These are phyloP conservation scores for Capsicum chinense DNA, from an alignment of 257 asterid genomes.

Conservation along the genomic window DNA sequence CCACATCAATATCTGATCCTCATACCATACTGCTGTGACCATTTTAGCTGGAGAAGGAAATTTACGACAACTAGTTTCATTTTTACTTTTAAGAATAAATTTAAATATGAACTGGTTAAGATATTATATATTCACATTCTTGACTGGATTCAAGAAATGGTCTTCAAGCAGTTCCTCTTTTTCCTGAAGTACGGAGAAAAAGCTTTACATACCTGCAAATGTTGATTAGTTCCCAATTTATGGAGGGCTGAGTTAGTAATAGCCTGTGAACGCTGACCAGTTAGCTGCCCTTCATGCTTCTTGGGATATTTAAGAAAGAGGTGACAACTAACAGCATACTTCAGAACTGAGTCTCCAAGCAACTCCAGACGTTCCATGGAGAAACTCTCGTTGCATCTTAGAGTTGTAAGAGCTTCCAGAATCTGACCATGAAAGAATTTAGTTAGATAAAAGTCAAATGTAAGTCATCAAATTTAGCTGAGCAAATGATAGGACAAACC, in stretches of 20 bases:
- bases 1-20: not conserved
- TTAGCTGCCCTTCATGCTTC: slow-evolving; percentile 72
- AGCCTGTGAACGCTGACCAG: slow-evolving; percentile 54
- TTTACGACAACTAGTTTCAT: not conserved
- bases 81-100: not conserved
- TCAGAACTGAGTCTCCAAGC: slow-evolving; percentile 91
- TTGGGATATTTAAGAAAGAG: slow-evolving; percentile 78
- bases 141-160: slow-evolving; percentile 16
- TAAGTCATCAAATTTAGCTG: slow-evolving; percentile 3
- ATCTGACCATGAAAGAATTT: slow-evolving; percentile 52
- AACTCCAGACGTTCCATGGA: slow-evolving; percentile 96
- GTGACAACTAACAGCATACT: slow-evolving; percentile 79
- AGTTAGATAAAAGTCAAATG: slow-evolving; percentile 29
- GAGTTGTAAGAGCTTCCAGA: slow-evolving; percentile 87
- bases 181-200: not conserved
- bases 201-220: slow-evolving; percentile 67
- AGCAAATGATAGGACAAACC: slow-evolving; percentile 49
- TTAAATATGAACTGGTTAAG: slow-evolving; percentile 10
- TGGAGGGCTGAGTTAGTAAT: slow-evolving; percentile 74
- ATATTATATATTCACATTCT: slow-evolving; percentile 2
- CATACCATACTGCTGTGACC: not conserved
- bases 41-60: slow-evolving; percentile 18
- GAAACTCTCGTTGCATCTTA: slow-evolving; percentile 77
- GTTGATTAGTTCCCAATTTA: slow-evolving; percentile 63
- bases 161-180: slow-evolving; percentile 16